These are phyloP conservation scores for Heritiera littoralis DNA, from an alignment of 345 rosid genomes.

Conservation along the genomic window DNA sequence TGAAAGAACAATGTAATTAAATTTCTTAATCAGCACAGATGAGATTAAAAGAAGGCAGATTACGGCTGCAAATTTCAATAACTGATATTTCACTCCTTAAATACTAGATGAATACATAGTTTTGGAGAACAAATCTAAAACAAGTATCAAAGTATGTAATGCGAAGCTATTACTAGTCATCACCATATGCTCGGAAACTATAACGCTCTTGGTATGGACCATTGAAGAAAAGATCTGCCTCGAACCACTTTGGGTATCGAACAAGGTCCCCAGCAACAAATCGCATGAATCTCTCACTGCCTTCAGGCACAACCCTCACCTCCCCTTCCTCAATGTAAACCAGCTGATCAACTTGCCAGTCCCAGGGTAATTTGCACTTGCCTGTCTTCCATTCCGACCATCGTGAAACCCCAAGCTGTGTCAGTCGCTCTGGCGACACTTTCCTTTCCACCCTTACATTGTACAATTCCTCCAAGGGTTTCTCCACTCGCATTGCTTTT, in stretches of 20 bases:
- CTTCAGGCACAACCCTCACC: slow-evolving; percentile 91
- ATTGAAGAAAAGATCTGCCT: slow-evolving; percentile 88
- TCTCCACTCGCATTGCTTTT: slow-evolving; percentile 64
- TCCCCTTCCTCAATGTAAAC: slow-evolving; percentile 98
- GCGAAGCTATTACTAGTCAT: slow-evolving; percentile 42
- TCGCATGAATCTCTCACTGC: slow-evolving; percentile 70
- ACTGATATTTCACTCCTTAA: background rate
- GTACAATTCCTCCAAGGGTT: slow-evolving; percentile 76
- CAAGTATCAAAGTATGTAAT: background rate
- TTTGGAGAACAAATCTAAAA: background rate
- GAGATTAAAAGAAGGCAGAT: too few species aligned
- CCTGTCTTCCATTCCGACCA: slow-evolving; percentile 94
- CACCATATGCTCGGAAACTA: slow-evolving; percentile 82
- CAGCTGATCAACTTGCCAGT: slow-evolving; percentile 94
- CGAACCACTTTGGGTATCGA: slow-evolving; percentile 93
- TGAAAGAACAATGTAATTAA: background rate
- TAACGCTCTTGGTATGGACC: slow-evolving; percentile 84
- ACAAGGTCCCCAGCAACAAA: slow-evolving; percentile 88
- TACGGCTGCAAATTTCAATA: background rate
- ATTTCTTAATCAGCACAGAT: too few species aligned
- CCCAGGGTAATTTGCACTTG: slow-evolving; percentile 80
- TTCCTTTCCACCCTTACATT: slow-evolving; percentile 74
- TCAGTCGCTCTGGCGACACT: slow-evolving; percentile 54
- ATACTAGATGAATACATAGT: background rate
- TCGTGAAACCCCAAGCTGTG: slow-evolving; percentile 70